Conservation (phyloP, 306 rosid genomes). For the Gleditsia sinensis region DNA sequence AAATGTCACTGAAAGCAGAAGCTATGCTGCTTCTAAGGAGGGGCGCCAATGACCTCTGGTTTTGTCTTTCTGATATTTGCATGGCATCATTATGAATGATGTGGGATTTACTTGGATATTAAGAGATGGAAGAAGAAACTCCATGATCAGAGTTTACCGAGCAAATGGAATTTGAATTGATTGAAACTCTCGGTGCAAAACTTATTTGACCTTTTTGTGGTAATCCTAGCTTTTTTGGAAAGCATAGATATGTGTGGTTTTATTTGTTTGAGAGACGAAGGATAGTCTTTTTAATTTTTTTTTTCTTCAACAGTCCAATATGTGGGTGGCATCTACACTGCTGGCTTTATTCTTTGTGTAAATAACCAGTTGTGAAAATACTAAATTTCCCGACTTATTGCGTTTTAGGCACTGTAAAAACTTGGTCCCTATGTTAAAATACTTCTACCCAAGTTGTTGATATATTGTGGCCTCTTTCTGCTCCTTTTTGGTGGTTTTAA, state of each 20-base stretch:
- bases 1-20: slow-evolving; percentile 73
- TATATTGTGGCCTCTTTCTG: background rate
- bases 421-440: background rate
- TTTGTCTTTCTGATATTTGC: slow-evolving; percentile 35
- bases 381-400: slow-evolving; percentile 9
- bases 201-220: slow-evolving; percentile 22
- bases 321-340: slow-evolving; percentile 36
- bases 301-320: slow-evolving; percentile 24
- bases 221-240: slow-evolving; percentile 45
- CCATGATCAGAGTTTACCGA: slow-evolving; percentile 27
- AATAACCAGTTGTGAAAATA: slow-evolving; percentile 41
- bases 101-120: slow-evolving; percentile 40
- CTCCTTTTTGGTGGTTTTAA: background rate
- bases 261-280: slow-evolving; percentile 53
- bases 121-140: slow-evolving; percentile 27
- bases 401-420: slow-evolving; percentile 11
- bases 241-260: slow-evolving; percentile 53
- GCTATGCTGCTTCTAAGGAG: slow-evolving; percentile 57
- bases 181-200: background rate
- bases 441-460: background rate
- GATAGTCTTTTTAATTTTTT: slow-evolving; percentile 35
- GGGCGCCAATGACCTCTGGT: slow-evolving; percentile 46
- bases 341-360: slow-evolving; percentile 65
- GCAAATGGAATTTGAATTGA: background rate
- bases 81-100: slow-evolving; percentile 28